Evolutionary conservation across 202 grass and related monocot species (phyloP).

Genomic region (Carex arenaria): DNA sequence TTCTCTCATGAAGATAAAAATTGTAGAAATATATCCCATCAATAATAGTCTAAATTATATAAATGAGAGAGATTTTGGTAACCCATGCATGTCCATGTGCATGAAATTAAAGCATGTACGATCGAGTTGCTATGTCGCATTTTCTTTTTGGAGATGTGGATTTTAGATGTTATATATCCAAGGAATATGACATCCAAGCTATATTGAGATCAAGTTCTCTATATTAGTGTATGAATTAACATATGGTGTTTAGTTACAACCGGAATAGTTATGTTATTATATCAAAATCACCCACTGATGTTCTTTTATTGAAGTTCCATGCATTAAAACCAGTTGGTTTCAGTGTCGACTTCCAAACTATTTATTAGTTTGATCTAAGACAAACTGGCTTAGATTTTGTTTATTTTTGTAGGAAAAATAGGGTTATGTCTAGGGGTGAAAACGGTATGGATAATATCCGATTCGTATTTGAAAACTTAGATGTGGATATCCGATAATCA

Average conservation of each 20-base stretch:
- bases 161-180: not conserved
- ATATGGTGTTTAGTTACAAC: not conserved
- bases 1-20: not conserved
- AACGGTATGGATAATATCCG: no score
- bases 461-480: no score
- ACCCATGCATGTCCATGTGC: not conserved
- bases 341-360: not conserved
- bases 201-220: not conserved
- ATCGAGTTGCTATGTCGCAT: not conserved
- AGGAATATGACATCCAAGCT: not conserved
- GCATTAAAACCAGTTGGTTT: not conserved
- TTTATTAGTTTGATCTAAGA: not conserved
- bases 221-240: not conserved
- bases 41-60: not conserved
- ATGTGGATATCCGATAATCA: no score
- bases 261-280: not conserved
- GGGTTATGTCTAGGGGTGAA: no score
- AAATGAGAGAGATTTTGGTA: not conserved
- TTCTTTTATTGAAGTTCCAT: not conserved
- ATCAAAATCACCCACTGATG: constrained; percentile 8
- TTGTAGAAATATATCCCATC: not conserved
- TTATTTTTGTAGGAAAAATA: not conserved
- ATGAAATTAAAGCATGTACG: not conserved
- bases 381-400: not conserved
- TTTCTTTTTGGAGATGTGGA: not conserved